Evolutionary conservation across 768 basidiomycete genomes (phyloP), one percentile per base, ranked within the genome.

Genomic region (Russula earlei): DNA sequence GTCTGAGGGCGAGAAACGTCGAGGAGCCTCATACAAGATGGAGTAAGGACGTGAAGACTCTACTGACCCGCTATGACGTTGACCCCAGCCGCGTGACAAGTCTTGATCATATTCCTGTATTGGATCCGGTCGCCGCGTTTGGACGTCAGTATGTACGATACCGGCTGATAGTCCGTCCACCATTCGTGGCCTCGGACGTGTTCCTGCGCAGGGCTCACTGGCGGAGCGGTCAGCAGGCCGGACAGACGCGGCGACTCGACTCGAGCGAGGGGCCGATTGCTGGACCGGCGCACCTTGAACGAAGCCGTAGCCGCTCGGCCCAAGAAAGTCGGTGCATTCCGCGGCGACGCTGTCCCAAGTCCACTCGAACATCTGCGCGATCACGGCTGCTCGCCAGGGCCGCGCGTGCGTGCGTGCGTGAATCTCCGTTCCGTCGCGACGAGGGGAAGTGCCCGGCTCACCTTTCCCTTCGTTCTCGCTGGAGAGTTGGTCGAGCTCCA

Each of bases 161-260:
- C 82, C 3, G 80, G 79, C 57, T 78, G 84, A 63, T 87, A 85
- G 63, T 85, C 84, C 0, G 84, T 85, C 84, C 84, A 86, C 84
- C 84, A 86, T 62, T 84, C 74, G 3, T 69, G 12, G 5, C 83
- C 84, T 14, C 68, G 62, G 41, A 84, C 68, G 61, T 84, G 82
- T 60, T 85, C 83, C 54, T 74, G 72, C 3, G 82, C 72, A 0
- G 81, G 80, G 58, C 81, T 72, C 47, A 69, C 72, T 73, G 8
- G 24, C 5, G 24, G 31, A 55, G n/a, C 34, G 20, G 24, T 36
- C 27, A 40, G 45, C 3, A 52, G n/a, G n/a, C n/a, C 19, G 2
- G 0, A 4, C 29, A 11, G 7, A 19, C 27, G 24, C 19, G 17
- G 52, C 31, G 44, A 48, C 24, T 27, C 9, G 14, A 12, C 31